Conservation (phyloP, 208 protist genomes). For the Crithidia expoeki region DNA sequence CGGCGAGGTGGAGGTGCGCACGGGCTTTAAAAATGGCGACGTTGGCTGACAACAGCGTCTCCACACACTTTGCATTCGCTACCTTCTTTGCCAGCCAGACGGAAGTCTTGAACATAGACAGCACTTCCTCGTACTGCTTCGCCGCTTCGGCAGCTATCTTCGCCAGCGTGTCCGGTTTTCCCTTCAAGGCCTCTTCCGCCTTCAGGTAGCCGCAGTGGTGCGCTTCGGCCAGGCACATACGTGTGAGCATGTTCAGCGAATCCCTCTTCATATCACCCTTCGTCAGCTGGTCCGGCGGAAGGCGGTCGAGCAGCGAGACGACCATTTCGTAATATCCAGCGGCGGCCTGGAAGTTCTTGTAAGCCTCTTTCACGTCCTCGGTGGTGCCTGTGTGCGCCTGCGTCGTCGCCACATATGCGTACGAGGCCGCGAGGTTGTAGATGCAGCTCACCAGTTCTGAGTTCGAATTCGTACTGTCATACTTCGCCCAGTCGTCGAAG, state of each 20-base stretch:
- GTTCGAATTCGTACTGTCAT: conserved; percentile 70
- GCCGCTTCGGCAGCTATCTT: conserved; percentile 80
- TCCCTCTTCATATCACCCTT: conserved; percentile 69
- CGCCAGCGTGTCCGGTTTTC: conserved; percentile 67
- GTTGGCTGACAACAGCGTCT: conserved; percentile 47
- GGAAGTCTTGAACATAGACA: conserved; percentile 49
- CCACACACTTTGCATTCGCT: conserved; percentile 51
- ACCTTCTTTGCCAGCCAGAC: conserved; percentile 44
- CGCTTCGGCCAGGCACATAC: conserved; percentile 64
- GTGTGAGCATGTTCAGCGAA: conserved; percentile 57
- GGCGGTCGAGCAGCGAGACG: conserved; percentile 48
- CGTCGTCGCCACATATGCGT: conserved; percentile 51
- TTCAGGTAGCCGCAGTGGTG: conserved; percentile 87
- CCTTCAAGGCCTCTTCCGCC: conserved; percentile 71
- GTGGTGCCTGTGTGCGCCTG: conserved; percentile 45
- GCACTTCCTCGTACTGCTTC: conserved; percentile 72
- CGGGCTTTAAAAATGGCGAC: conserved; percentile 65
- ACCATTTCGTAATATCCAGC: conserved; percentile 86
- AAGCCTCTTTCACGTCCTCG: conserved; percentile 71
- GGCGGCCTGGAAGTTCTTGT: conserved; percentile 76
- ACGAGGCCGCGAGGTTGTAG: conserved; percentile 86
- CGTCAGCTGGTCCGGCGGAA: conserved; percentile 61
- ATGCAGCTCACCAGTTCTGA: conserved; percentile 79
- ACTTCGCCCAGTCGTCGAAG: conserved; percentile 69
- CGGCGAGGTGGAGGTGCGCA: conserved; percentile 72